These are phyloP conservation scores for Xanthoconium stramineum DNA, from an alignment of 768 basidiomycete species.

Conservation along the genomic window DNA sequence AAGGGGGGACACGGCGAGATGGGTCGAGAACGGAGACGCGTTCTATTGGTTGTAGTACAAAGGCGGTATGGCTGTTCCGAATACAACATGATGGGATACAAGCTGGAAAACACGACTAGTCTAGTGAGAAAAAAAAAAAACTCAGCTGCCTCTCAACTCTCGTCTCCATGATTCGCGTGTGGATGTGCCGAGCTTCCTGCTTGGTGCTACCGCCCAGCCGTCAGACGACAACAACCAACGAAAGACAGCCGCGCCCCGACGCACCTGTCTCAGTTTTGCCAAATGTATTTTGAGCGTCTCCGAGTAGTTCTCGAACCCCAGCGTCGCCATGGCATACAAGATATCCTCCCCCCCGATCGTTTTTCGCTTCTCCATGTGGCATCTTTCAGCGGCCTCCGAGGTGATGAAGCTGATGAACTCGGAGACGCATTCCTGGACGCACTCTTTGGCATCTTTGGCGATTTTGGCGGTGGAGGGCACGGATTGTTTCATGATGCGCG, in stretches of 20 bases:
- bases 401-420: conserved; percentile 99
- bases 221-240: not conserved
- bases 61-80: conserved; percentile 3
- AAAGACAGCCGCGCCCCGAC: not conserved
- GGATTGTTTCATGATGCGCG: conserved; percentile 92
- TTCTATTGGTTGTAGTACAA: conserved; percentile 16
- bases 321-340: conserved; percentile 84
- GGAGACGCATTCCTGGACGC: conserved; percentile 96
- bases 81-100: conserved; percentile 18
- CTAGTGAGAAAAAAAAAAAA: not conserved
- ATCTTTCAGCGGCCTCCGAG: conserved; percentile 93
- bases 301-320: conserved; percentile 94
- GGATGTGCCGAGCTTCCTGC: conserved; percentile 27
- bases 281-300: conserved; percentile 91
- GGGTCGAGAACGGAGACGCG: not conserved
- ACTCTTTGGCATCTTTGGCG: conserved; percentile 97
- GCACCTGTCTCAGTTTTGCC: conserved; percentile 81
- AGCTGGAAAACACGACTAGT: not conserved
- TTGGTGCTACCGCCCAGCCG: conserved; percentile 19
- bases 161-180: conserved; percentile 23
- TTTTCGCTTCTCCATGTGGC: conserved; percentile 92
- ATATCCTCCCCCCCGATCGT: conserved; percentile 98
- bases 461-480: conserved; percentile 92
- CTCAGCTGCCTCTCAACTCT: conserved; percentile 7
- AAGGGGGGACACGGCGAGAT: not conserved